Evolutionary conservation across 2,329 filamentous ascomycete genomes (phyloP).

Genomic region (Fusarium coicis): DNA sequence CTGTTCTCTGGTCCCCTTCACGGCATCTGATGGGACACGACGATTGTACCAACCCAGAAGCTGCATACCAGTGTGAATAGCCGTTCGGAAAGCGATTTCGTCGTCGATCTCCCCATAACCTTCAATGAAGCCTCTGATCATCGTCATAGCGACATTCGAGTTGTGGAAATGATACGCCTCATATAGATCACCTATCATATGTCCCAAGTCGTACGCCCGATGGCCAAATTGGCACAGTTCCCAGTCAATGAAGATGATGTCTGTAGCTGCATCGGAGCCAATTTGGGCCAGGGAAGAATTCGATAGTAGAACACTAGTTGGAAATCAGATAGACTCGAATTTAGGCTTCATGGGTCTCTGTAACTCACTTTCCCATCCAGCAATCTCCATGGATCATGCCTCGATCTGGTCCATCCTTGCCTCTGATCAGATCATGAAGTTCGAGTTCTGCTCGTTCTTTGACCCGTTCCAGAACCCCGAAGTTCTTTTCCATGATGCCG

Average conservation of each 20-base stretch:
- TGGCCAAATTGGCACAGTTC: not conserved
- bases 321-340: fast-evolving
- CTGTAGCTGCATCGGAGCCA: too few species aligned
- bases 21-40: not conserved
- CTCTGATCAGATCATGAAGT: not conserved
- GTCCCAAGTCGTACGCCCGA: not conserved
- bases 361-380: not conserved
- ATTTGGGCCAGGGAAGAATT: too few species aligned
- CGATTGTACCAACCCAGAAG: not conserved
- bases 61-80: not conserved
- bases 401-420: not conserved
- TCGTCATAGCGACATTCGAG: not conserved
- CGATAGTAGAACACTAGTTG: not conserved
- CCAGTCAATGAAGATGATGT: not conserved
- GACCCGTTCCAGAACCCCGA: not conserved
- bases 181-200: not conserved
- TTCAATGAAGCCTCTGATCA: not conserved
- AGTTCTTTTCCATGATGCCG: not conserved
- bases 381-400: not conserved
- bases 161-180: not conserved
- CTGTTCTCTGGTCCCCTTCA: not conserved
- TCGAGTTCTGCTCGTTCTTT: not conserved
- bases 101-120: not conserved
- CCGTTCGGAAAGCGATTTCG: not conserved
- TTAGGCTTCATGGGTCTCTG: fast-evolving